Evolutionary conservation across 371 early-diverging fungal species (phyloP), one percentile per base, ranked within the genome.

Genomic region (Smittium mucronatum): DNA sequence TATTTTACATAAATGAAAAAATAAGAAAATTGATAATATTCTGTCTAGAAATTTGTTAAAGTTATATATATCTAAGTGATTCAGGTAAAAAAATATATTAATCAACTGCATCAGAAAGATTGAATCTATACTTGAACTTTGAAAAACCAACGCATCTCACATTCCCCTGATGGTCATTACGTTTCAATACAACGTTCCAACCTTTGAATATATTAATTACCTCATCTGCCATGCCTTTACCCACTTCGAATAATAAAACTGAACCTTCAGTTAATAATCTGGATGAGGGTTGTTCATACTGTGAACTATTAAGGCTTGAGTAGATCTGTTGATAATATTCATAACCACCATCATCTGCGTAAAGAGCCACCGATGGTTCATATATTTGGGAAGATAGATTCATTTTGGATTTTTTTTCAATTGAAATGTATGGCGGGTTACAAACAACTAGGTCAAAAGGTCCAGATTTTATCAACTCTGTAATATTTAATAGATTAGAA

Each of bases 341-440:
- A 69, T 84, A 87, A 2, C 89, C 90, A 15, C 83, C 81, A 0
- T 84, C 64, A 2, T 82, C 82, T 0, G 88, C 86, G 74, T 87
- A 83, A 28, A 89, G 74, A 0, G 90, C 90, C 35, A 82, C 73
- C 0, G 74, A 64, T 2, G 91, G 90, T 72, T 90, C 90, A 68
- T 85, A 81, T 2, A 77, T 76, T 0, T 88, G 77, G 0, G 78
- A 70, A 34, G 71, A 73, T 5, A 75, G 75, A 68, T 76, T 74
- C 21, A 66, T 30, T 2, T 36, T 65, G 5, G 2, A 67, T 16
- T 70, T 72, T 29, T 76, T 81, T 16, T 69, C 67, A 1, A 74
- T 70, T 34, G 85, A 81, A 17, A 88, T 77, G 70, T 90, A 90
- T 0, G 91, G 91, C 15, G 90, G 90, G 64, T 90, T 90, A 72